A percentile compares a stretch with the other conserved stretches of the same genome.
Evolutionary conservation across 371 early-diverging fungal genomes (phyloP).

Genomic region (Phascolomyces articulosus): DNA sequence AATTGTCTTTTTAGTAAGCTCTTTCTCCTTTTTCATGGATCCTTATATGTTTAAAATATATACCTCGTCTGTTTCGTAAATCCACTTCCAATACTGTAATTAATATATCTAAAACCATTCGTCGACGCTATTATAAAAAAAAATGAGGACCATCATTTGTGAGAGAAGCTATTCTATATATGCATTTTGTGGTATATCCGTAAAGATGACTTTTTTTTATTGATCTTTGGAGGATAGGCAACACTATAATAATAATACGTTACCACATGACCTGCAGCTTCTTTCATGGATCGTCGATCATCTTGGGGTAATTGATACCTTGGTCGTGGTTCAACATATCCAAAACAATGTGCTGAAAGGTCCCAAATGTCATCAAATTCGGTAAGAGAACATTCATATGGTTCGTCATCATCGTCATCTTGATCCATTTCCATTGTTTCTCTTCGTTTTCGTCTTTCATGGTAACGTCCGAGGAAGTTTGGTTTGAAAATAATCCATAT

Average conservation of each 20-base stretch:
- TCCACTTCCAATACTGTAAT: conserved; percentile 18
- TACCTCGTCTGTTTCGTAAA: conserved; percentile 16
- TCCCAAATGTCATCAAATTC: conserved; percentile 26
- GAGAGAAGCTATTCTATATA: too few relatives aligned
- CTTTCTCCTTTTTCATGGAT: not conserved
- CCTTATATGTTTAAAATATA: not conserved
- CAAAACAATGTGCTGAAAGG: conserved; percentile 11
- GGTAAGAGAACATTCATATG: conserved; percentile 11
- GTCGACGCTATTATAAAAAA: conserved; percentile 12
- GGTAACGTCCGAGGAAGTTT: not conserved
- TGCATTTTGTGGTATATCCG: too few relatives aligned
- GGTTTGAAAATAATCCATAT: conserved; percentile 13
- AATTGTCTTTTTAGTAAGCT: not conserved
- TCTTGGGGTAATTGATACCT: not conserved
- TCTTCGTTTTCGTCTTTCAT: conserved; percentile 1
- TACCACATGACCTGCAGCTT: conserved; percentile 11
- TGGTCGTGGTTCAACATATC: conserved; percentile 5
- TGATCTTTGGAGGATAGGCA: too few relatives aligned
- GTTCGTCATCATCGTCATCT: conserved; percentile 19
- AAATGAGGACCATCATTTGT: not conserved
- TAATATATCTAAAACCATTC: conserved; percentile 13
- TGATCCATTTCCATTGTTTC: not conserved
- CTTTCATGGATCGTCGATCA: conserved; percentile 6
- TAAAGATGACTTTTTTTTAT: too few relatives aligned
- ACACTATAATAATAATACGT: not conserved